phyloP scores from a whole-genome alignment of 1,139 yeast genomes.

The Suhomyces panamericanus region DNA sequence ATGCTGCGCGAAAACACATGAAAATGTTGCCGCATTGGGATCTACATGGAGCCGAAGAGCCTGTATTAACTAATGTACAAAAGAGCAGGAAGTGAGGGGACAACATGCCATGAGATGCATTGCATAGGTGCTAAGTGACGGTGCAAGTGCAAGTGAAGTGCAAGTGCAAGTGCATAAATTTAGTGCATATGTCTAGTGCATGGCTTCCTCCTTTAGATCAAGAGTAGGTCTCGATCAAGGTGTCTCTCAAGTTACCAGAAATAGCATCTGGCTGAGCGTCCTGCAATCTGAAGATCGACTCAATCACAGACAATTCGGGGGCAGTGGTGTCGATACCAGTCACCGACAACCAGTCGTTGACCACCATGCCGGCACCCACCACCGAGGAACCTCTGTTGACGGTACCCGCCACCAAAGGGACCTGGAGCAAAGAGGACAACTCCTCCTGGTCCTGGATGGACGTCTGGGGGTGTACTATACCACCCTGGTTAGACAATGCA shows the following conservation, averaged over 20 bases:
- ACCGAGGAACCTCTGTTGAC: constrained; percentile 97
- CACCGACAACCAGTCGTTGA: constrained; percentile 97
- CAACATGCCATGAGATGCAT: no score
- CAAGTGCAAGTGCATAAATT: no score
- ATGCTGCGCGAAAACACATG: not conserved
- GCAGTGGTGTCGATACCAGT: constrained; percentile 98
- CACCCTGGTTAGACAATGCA: constrained; percentile 94
- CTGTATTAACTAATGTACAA: constrained; percentile 12
- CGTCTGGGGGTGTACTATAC: constrained; percentile 97
- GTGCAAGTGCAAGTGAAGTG: no score
- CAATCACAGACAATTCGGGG: constrained; percentile 95
- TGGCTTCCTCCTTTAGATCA: no score
- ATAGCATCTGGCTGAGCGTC: constrained; percentile 87
- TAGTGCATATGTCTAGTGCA: no score
- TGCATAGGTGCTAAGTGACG: no score
- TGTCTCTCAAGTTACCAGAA: constrained; percentile 82
- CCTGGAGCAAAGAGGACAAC: constrained; percentile 89
- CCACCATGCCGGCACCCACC: constrained; percentile 98
- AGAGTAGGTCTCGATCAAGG: constrained; percentile 83
- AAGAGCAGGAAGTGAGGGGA: not conserved
- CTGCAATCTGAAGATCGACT: constrained; percentile 89
- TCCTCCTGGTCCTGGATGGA: constrained; percentile 98
- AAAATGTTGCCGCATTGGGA: constrained; percentile 1
- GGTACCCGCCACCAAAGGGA: constrained; percentile 98
- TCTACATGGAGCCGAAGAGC: constrained; percentile 4